Conservation (phyloP, 2,329 filamentous ascomycete genomes). For the Fusarium duplospermum region DNA sequence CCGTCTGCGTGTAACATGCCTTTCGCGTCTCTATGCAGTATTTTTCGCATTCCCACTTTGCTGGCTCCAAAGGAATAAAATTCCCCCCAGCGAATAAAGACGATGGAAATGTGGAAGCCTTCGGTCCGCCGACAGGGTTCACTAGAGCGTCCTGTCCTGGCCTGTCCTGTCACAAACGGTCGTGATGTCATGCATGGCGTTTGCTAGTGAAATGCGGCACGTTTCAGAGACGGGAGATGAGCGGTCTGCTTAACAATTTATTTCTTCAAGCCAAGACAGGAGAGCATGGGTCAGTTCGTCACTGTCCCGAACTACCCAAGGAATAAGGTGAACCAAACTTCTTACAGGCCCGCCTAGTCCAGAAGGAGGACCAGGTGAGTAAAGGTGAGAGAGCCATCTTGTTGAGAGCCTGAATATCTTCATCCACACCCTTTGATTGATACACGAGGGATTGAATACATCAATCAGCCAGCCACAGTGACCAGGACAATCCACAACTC, state of each 20-base stretch:
- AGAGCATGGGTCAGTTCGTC: background rate
- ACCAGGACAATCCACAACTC: background rate
- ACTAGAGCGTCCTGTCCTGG: background rate
- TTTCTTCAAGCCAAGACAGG: background rate
- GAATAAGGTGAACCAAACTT: background rate
- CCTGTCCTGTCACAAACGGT: background rate
- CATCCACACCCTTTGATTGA: background rate
- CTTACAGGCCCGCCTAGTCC: background rate
- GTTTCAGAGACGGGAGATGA: slow-evolving; percentile 14
- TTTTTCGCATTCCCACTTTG: background rate
- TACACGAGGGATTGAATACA: background rate
- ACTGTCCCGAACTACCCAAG: background rate
- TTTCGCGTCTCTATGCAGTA: background rate
- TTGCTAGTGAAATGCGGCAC: background rate
- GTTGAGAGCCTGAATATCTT: background rate
- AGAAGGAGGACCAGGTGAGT: background rate
- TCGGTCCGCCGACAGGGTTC: background rate
- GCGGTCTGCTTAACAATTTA: slow-evolving; percentile 44
- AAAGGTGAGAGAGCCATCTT: background rate
- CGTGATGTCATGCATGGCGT: slow-evolving; percentile 27
- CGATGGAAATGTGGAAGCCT: background rate
- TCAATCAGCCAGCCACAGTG: background rate
- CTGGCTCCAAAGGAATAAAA: background rate
- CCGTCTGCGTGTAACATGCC: slow-evolving; percentile 37
- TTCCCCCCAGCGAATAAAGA: background rate